Evolutionary conservation across 192 early-diverging fungal species (phyloP).

Genomic region (Allomyces javanicus): DNA sequence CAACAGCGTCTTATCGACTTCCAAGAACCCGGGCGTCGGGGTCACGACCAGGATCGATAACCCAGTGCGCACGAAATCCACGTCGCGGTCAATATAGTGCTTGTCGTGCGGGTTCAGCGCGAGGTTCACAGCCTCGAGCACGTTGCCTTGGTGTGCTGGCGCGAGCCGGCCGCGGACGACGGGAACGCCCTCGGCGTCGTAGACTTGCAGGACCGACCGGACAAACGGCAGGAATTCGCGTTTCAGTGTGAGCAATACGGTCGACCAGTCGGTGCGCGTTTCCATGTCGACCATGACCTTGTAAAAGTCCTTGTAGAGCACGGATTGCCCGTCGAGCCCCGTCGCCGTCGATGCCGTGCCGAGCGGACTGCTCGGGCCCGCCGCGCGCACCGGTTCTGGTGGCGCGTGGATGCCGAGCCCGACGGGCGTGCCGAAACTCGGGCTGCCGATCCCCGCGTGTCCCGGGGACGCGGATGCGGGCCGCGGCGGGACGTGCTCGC

Average conservation of each 20-base stretch:
- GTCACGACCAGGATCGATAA: conserved; percentile 75
- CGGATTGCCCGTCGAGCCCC: conserved; percentile 21
- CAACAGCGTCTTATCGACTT: conserved; percentile 61
- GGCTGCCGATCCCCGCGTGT: background rate
- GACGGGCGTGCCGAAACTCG: background rate
- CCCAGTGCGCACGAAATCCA: conserved; percentile 70
- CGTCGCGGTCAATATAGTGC: conserved; percentile 69
- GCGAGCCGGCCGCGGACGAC: conserved; percentile 57
- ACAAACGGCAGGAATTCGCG: conserved; percentile 56
- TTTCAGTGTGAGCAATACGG: conserved; percentile 40
- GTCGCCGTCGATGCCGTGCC: background rate
- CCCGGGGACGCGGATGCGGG: background rate
- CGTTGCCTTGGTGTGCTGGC: conserved; percentile 74
- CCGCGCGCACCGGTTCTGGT: too few relatives aligned
- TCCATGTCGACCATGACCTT: conserved; percentile 90
- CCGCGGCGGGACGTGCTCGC: conserved; percentile 13
- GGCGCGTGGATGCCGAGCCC: background rate
- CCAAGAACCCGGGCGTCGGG: conserved; percentile 72
- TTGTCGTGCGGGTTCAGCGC: conserved; percentile 87
- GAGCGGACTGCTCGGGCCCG: too few relatives aligned
- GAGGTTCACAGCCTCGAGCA: conserved; percentile 89
- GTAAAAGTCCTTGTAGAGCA: conserved; percentile 73
- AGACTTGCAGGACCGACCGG: conserved; percentile 37
- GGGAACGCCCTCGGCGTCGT: conserved; percentile 18
- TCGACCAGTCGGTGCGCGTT: conserved; percentile 51